phyloP scores from a whole-genome alignment of 1,284 basidiomycete genomes.

The Rhodotorula mucilaginosa region DNA sequence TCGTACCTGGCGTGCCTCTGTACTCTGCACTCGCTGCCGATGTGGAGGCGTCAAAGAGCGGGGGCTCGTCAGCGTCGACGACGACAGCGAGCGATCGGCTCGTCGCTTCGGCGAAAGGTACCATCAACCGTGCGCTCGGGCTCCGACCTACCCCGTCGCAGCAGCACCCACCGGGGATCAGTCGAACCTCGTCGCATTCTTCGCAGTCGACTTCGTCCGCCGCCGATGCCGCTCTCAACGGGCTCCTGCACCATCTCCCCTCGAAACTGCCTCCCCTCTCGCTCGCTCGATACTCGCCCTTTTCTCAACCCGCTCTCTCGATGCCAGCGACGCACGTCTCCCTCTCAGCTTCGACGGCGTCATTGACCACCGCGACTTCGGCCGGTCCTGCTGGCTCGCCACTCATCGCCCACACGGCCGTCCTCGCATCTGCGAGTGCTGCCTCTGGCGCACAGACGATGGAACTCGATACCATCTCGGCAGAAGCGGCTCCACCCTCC shows the following conservation, averaged over 20 bases:
- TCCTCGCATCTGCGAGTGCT: not conserved
- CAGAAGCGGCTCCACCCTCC: constrained; percentile 77
- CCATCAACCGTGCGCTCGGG: constrained; percentile 38
- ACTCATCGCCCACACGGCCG: constrained; percentile 9
- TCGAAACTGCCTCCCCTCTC: constrained; percentile 19
- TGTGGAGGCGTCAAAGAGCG: not conserved
- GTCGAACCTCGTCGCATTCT: not conserved
- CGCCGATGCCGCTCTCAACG: constrained; percentile 27
- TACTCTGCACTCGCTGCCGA: not conserved
- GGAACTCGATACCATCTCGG: constrained; percentile 85
- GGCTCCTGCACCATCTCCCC: constrained; percentile 27
- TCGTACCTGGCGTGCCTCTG: constrained; percentile 21
- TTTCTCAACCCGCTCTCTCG: constrained; percentile 21
- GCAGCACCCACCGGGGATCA: not conserved
- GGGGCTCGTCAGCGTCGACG: not conserved
- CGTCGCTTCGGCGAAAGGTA: constrained; percentile 7
- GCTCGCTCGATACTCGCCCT: constrained; percentile 29
- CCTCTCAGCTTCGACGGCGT: constrained; percentile 12
- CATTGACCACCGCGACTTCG: not conserved
- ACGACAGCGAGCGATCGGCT: constrained; percentile 12
- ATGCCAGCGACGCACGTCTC: constrained; percentile 28
- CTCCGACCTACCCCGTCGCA: constrained; percentile 10
- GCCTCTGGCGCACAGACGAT: constrained; percentile 57
- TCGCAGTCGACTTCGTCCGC: not conserved
- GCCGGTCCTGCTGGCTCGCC: not conserved